These are phyloP conservation scores for Westerdykella aurantiaca DNA, from an alignment of 2,329 filamentous ascomycete species.

Conservation along the genomic window DNA sequence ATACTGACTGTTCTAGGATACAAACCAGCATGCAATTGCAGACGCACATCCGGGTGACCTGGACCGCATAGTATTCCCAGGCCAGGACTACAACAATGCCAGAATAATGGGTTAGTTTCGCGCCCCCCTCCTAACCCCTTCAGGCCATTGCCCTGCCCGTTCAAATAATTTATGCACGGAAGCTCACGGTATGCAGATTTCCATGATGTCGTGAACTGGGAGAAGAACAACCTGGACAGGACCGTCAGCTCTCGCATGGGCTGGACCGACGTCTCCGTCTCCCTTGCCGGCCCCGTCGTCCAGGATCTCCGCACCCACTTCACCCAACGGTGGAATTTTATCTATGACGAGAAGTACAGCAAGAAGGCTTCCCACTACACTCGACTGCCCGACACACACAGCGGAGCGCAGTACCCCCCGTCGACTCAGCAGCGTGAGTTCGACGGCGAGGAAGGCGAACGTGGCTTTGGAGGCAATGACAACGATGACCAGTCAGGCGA, in stretches of 20 bases:
- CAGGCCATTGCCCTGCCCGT: no score
- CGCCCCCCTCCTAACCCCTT: conserved; percentile 16
- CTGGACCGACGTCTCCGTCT: conserved; percentile 82
- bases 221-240: conserved; percentile 81
- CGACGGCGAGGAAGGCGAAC: conserved; percentile 33
- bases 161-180: not conserved
- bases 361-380: conserved; percentile 49
- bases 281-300: conserved; percentile 67
- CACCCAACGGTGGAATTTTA: conserved; percentile 84
- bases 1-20: conserved; percentile 48
- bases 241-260: conserved; percentile 79
- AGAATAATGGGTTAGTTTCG: conserved; percentile 59
- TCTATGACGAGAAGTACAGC: conserved; percentile 75
- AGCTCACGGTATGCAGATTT: conserved; percentile 50
- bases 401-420: conserved; percentile 38
- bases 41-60: conserved; percentile 76
- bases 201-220: conserved; percentile 68
- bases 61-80: conserved; percentile 72
- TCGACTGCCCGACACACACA: conserved; percentile 25
- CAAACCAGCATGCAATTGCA: conserved; percentile 76
- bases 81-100: conserved; percentile 91
- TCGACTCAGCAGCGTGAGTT: conserved; percentile 32
- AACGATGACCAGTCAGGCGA: conserved; percentile 20
- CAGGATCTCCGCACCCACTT: conserved; percentile 74
- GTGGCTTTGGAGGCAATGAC: conserved; percentile 29